Evolutionary conservation across 768 basidiomycete genomes (phyloP).

Genomic region (Leccinum aurantiacum): DNA sequence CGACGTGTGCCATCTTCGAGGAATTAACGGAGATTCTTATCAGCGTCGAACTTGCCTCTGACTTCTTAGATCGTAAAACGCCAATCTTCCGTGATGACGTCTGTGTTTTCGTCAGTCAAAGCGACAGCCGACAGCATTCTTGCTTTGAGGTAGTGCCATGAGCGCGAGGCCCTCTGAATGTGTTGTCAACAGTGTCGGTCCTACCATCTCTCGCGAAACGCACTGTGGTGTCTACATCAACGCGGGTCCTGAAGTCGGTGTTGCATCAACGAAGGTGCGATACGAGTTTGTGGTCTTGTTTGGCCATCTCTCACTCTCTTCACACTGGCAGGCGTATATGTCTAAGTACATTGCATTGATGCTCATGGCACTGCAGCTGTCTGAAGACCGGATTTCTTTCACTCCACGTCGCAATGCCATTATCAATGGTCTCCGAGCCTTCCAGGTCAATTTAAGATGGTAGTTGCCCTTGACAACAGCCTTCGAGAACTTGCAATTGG

Average conservation of each 20-base stretch:
- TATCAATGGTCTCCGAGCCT: slow-evolving; percentile 91
- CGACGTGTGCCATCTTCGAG: slow-evolving; percentile 96
- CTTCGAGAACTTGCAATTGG: slow-evolving; percentile 82
- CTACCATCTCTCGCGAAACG: slow-evolving; percentile 95
- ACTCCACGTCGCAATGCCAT: slow-evolving; percentile 88
- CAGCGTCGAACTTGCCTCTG: slow-evolving; percentile 93
- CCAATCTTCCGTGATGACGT: slow-evolving; percentile 99
- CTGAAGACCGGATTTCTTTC: slow-evolving; percentile 95
- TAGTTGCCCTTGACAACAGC: slow-evolving; percentile 74
- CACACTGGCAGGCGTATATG: slow-evolving; percentile 74
- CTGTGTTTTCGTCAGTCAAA: slow-evolving; percentile 94
- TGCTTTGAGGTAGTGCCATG: slow-evolving; percentile 92
- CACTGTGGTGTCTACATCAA: slow-evolving; percentile 99
- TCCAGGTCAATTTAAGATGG: slow-evolving; percentile 82
- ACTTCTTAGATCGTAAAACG: slow-evolving; percentile 98
- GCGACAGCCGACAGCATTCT: slow-evolving; percentile 97
- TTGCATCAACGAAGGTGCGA: slow-evolving; percentile 91
- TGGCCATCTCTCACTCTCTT: slow-evolving; percentile 4
- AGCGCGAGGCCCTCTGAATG: slow-evolving; percentile 96
- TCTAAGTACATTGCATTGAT: slow-evolving; percentile 97
- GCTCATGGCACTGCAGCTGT: slow-evolving; percentile 98
- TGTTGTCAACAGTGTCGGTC: slow-evolving; percentile 98
- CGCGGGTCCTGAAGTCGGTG: slow-evolving; percentile 98
- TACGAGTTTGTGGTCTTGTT: not conserved
- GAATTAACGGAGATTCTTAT: slow-evolving; percentile 99